Percentiles rank a stretch among this genome's conserved stretches.
These are phyloP conservation scores for Lipomyces spencermartinsiae DNA, from an alignment of 805 yeast genomes.

Conservation along the genomic window DNA sequence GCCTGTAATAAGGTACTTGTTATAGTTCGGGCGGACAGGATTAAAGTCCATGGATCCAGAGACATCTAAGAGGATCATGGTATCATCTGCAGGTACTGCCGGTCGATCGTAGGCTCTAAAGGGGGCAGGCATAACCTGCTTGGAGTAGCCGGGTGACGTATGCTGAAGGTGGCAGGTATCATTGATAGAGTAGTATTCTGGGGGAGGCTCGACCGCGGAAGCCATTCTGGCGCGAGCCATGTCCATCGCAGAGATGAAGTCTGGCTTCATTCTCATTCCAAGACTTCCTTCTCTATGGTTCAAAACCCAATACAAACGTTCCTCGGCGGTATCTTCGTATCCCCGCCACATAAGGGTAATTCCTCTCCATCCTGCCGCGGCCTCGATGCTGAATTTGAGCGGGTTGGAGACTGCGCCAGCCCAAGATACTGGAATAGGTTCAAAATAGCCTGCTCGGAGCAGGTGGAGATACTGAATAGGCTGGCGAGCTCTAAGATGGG, in stretches of 20 bases:
- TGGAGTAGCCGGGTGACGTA: background rate
- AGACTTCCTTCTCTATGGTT: conserved; percentile 1
- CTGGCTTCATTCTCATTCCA: conserved; percentile 1
- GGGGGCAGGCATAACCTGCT: background rate
- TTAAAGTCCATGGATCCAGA: conserved; percentile 9
- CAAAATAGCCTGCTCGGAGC: conserved; percentile 3
- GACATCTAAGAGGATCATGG: conserved; percentile 8
- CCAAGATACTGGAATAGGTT: background rate
- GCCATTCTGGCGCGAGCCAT: conserved; percentile 1
- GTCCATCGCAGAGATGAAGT: conserved; percentile 1
- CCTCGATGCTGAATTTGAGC: conserved; percentile 1
- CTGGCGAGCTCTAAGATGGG: conserved; percentile 2
- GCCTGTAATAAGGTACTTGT: background rate
- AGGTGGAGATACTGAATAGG: background rate
- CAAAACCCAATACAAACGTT: conserved; percentile 1
- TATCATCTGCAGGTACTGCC: background rate
- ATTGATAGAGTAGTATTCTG: background rate
- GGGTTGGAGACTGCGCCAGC: conserved; percentile 2
- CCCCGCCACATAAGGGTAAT: background rate
- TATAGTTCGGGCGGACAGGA: conserved; percentile 4
- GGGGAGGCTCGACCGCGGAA: conserved; percentile 1
- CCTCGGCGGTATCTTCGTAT: conserved; percentile 2
- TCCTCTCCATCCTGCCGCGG: background rate
- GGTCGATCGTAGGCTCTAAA: conserved; percentile 1
- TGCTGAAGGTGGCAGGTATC: conserved; percentile 3